Percentiles rank a stretch among this genome's conserved stretches.
These are phyloP conservation scores for Oryza nivara DNA, from an alignment of 176 grass and related monocot genomes.

Conservation along the genomic window DNA sequence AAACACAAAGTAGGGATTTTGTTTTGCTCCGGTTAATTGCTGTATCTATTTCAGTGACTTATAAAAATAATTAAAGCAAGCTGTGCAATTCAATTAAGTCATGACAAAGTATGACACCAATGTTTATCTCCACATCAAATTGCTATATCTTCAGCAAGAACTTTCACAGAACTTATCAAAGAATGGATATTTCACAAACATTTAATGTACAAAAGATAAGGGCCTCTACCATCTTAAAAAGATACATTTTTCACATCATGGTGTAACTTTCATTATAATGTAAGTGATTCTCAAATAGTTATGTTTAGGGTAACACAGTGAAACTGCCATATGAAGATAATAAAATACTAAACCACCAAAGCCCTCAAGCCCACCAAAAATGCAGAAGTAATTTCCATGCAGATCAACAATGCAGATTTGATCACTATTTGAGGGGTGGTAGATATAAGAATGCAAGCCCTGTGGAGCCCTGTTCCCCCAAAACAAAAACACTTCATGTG, in stretches of 20 bases:
- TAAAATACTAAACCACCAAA: too few species aligned
- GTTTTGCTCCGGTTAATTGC: neutral
- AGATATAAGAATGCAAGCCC: too few species aligned
- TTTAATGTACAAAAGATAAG: neutral
- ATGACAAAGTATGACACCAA: neutral
- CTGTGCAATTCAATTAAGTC: constrained; percentile 6
- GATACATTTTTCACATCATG: too few species aligned
- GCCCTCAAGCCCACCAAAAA: too few species aligned
- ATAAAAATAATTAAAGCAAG: neutral
- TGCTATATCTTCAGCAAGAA: neutral
- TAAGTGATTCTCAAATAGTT: neutral
- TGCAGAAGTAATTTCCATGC: too few species aligned
- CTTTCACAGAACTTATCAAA: neutral
- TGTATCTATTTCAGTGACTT: neutral
- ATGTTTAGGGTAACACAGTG: neutral
- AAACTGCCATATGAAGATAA: neutral
- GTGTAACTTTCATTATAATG: too few species aligned
- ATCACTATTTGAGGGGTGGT: too few species aligned
- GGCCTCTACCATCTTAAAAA: neutral
- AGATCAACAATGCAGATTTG: too few species aligned
- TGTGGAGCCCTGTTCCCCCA: too few species aligned
- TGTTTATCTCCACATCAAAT: neutral
- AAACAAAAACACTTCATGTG: too few species aligned
- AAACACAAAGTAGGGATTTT: constrained; percentile 9
- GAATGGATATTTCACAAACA: neutral